Evolutionary conservation across 208 protist species (phyloP).

Genomic region (Leishmania major): DNA sequence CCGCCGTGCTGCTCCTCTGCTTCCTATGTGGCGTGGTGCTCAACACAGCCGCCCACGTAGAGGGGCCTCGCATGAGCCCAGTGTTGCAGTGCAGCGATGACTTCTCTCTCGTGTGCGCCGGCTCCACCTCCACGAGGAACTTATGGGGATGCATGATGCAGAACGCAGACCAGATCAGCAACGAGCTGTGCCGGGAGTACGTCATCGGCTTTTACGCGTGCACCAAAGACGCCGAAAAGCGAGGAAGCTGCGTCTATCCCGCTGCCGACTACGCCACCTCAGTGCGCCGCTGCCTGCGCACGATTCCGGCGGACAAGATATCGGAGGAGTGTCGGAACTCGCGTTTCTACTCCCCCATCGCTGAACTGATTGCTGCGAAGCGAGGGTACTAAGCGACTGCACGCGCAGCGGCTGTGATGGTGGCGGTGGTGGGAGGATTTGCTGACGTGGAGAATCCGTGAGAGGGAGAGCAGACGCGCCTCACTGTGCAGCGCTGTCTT

Average conservation of each 20-base stretch:
- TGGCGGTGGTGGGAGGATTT: not conserved
- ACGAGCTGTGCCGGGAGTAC: slow-evolving; percentile 33
- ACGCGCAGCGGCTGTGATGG: not conserved
- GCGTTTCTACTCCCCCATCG: slow-evolving; percentile 36
- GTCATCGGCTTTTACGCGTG: slow-evolving; percentile 43
- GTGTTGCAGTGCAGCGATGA: slow-evolving; percentile 40
- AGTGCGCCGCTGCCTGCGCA: slow-evolving; percentile 41
- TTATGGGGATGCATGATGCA: slow-evolving; percentile 49
- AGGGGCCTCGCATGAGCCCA: slow-evolving; percentile 26
- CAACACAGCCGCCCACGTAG: not conserved
- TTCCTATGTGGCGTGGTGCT: not conserved
- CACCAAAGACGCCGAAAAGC: slow-evolving; percentile 35
- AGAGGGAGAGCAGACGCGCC: not conserved
- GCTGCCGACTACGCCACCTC: slow-evolving; percentile 29
- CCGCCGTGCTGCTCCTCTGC: not conserved
- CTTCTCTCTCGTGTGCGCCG: slow-evolving; percentile 27
- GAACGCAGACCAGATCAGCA: slow-evolving; percentile 29
- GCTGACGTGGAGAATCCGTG: not conserved
- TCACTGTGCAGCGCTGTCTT: not conserved
- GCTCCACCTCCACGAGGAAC: slow-evolving; percentile 8
- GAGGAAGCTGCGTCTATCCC: slow-evolving; percentile 31
- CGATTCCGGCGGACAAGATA: slow-evolving; percentile 17
- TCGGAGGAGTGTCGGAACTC: slow-evolving; percentile 34
- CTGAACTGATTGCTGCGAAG: slow-evolving; percentile 12
- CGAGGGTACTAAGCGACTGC: not conserved